phyloP scores from a whole-genome alignment of 345 rosid species.

The Moringa oleifera region DNA sequence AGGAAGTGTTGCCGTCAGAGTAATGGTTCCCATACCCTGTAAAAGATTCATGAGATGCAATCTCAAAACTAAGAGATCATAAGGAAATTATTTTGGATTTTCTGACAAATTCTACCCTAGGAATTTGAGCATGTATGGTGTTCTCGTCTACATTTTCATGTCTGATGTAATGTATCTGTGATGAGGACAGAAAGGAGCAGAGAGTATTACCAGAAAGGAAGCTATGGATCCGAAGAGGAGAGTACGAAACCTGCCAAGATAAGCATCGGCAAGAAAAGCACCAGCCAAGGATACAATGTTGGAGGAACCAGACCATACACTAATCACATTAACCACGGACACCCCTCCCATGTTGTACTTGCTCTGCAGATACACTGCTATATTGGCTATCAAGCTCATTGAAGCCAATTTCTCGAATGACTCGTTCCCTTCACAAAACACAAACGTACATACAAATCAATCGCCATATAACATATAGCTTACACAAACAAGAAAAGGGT shows the following conservation, averaged over 20 bases:
- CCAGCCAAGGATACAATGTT: constrained; percentile 53
- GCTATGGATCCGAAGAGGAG: constrained; percentile 49
- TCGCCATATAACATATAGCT: too few species aligned
- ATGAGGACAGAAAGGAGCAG: background rate
- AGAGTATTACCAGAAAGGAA: constrained; percentile 42
- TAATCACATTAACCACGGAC: constrained; percentile 43
- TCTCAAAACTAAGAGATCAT: too few species aligned
- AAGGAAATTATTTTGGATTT: too few species aligned
- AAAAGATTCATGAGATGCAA: too few species aligned
- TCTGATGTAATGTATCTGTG: too few species aligned
- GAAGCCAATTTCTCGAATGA: constrained; percentile 76
- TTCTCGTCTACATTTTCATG: too few species aligned
- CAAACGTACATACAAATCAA: too few species aligned
- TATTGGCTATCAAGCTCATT: constrained; percentile 52
- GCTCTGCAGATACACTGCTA: constrained; percentile 43
- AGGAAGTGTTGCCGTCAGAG: constrained; percentile 45
- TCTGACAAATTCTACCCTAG: too few species aligned
- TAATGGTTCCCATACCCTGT: constrained; percentile 59
- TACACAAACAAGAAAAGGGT: too few species aligned
- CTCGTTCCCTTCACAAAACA: constrained; percentile 47
- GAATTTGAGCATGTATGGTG: too few species aligned
- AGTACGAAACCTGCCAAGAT: constrained; percentile 52
- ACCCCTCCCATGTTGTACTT: constrained; percentile 58
- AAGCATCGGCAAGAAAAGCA: constrained; percentile 61
- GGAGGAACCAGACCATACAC: constrained; percentile 54